Percentiles rank a stretch among this genome's conserved stretches.
These are phyloP conservation scores for Fusarium mundagurra DNA, from an alignment of 2,329 filamentous ascomycete species.

Conservation along the genomic window DNA sequence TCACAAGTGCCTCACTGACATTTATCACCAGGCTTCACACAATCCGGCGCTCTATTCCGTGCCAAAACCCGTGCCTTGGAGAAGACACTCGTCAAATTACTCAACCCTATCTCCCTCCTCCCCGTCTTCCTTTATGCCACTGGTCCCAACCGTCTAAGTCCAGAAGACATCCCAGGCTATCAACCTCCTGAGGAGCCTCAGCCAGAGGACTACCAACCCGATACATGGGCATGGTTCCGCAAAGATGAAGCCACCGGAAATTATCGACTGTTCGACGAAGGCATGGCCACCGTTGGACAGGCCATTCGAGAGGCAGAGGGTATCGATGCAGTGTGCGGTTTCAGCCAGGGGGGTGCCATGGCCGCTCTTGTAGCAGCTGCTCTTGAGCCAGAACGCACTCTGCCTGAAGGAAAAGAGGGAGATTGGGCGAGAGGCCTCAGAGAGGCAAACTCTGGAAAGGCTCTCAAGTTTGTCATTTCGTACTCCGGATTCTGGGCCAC, in stretches of 20 bases:
- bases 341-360: slow-evolving; percentile 81
- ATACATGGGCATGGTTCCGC: slow-evolving; percentile 87
- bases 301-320: slow-evolving; percentile 71
- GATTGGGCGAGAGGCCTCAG: slow-evolving; percentile 59
- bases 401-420: slow-evolving; percentile 43
- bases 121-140: slow-evolving; percentile 74
- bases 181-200: slow-evolving; percentile 54
- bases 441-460: slow-evolving; percentile 57
- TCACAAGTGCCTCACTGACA: slow-evolving; percentile 14
- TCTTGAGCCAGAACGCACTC: slow-evolving; percentile 63
- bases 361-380: slow-evolving; percentile 78
- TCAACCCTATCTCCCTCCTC: slow-evolving; percentile 66
- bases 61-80: slow-evolving; percentile 88
- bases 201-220: slow-evolving; percentile 62
- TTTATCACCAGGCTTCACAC: slow-evolving; percentile 76
- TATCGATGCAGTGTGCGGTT: slow-evolving; percentile 82
- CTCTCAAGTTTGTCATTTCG: slow-evolving; percentile 75
- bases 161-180: slow-evolving; percentile 77
- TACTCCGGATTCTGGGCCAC: slow-evolving; percentile 82
- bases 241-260: slow-evolving; percentile 69
- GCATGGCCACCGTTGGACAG: slow-evolving; percentile 70
- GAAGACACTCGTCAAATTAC: slow-evolving; percentile 80
- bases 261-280: slow-evolving; percentile 77
- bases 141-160: slow-evolving; percentile 69
- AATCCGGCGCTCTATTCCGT: slow-evolving; percentile 86